Conservation (phyloP, 768 basidiomycete genomes). For the Psilocybe azurescens region DNA sequence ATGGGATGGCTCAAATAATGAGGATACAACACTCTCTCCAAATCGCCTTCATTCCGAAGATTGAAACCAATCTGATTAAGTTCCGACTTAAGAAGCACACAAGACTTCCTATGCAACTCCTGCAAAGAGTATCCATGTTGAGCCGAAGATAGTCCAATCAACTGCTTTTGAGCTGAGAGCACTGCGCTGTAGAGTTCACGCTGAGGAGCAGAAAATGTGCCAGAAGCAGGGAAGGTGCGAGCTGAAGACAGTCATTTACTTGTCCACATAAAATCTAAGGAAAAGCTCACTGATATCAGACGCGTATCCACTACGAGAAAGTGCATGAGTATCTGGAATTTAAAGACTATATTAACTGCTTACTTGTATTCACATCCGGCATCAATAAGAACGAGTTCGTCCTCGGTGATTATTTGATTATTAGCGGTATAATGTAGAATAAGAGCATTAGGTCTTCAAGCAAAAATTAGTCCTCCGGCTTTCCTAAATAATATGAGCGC, state of each 20-base stretch:
- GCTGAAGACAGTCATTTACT: constrained; percentile 45
- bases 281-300: constrained; percentile 85
- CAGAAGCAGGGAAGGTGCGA: constrained; percentile 87
- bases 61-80: constrained; percentile 80
- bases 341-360: constrained; percentile 7
- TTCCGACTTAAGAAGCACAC: constrained; percentile 69
- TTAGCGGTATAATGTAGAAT: constrained; percentile 96
- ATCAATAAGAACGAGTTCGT: constrained; percentile 85
- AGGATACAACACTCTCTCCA: constrained; percentile 85
- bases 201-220: constrained; percentile 80
- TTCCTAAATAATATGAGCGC: constrained; percentile 1
- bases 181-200: constrained; percentile 85
- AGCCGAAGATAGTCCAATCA: constrained; percentile 67
- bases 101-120: constrained; percentile 79
- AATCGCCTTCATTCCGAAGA: constrained; percentile 53
- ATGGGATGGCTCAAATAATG: constrained; percentile 93
- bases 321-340: neutral
- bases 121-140: constrained; percentile 62
- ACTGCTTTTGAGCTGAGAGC: constrained; percentile 71
- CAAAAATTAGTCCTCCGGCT: neutral
- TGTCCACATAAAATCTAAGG: neutral
- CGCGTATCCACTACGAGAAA: constrained; percentile 74
- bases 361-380: constrained; percentile 94
- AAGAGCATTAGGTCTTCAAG: constrained; percentile 76
- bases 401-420: constrained; percentile 71